Evolutionary conservation across 2,329 filamentous ascomycete genomes (phyloP), one percentile per base, ranked within the genome.

Genomic region (Fusarium sp.): DNA sequence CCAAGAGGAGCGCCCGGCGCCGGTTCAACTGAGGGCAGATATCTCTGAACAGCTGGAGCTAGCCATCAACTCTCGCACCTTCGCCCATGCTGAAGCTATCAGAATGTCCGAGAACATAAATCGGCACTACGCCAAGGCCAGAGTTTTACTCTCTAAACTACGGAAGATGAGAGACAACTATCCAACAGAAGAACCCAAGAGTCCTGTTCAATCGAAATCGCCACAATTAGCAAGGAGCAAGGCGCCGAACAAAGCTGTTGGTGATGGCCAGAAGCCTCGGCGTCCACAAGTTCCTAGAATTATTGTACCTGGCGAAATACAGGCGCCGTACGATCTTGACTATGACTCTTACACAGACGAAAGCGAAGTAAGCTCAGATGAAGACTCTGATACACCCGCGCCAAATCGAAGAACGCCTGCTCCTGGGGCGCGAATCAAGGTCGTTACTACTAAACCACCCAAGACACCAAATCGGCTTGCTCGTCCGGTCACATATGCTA

Each of bases 71-170:
- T 87, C 89, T 59, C 87, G 90, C 60, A 83, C 87, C 33, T 90
- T 88, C 69, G 85, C 90, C 13, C 87, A 90, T 69, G 89, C 89
- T 64, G 91, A 93, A 80, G 89, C 90, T 6, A 81, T 85, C 71
- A 88, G 90, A 75, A 90, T 92, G 86, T 84, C 87, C 9, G 89
- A 92, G 65, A 92, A 89, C 70, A 87, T 92, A 30, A 85, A 87
- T 61, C 85, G 89, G 21, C 91, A 93, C 80, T 88, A 89, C 76
- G 87, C 87, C 77, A 87, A 90, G 53, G 88, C 88, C 60, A 89
- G 88, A 76, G 85, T 86, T 30, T 87, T 92, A 65, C 82, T 90
- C 23, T 81, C 86, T 9, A 92, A 91, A 79, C 83, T 92, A 42
- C 84, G 88, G 77, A 85, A 83, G 3, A 90, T 91, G 88, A 84